Conservation (phyloP, 192 early-diverging fungal genomes). For the Coemansia sp. region DNA sequence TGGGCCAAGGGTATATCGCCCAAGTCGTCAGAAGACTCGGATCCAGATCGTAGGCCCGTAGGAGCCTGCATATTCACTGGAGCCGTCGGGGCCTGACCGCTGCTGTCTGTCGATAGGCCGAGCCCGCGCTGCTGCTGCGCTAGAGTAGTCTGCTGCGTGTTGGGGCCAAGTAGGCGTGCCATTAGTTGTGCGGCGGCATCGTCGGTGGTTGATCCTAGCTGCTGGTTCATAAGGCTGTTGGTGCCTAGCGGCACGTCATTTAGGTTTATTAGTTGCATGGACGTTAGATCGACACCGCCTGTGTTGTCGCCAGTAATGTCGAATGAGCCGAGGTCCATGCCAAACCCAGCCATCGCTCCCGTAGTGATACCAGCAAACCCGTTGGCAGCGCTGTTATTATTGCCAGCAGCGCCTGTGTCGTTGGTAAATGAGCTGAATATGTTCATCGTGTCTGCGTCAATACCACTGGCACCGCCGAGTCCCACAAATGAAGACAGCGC, state of each 20-base stretch:
- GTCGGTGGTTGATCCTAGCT: background rate
- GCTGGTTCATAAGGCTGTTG: background rate
- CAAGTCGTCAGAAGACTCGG: constrained; percentile 45
- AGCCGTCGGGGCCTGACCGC: background rate
- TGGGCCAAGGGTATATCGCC: constrained; percentile 48
- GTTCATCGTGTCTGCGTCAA: constrained; percentile 31
- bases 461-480: constrained; percentile 18
- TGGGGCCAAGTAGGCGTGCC: constrained; percentile 25
- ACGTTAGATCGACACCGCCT: constrained; percentile 28
- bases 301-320: constrained; percentile 10
- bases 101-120: background rate
- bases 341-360: constrained; percentile 32
- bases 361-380: constrained; percentile 16
- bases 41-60: background rate
- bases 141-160: constrained; percentile 1
- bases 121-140: background rate
- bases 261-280: constrained; percentile 41
- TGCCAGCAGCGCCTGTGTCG: constrained; percentile 10
- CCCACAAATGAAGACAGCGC: constrained; percentile 29
- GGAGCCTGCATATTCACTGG: background rate
- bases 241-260: constrained; percentile 11
- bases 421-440: constrained; percentile 46
- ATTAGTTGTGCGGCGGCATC: constrained; percentile 34
- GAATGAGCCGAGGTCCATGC: constrained; percentile 29
- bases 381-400: background rate